Evolutionary conservation across 139 green algal species (phyloP).

Genomic region (Asterochloris sp.): DNA sequence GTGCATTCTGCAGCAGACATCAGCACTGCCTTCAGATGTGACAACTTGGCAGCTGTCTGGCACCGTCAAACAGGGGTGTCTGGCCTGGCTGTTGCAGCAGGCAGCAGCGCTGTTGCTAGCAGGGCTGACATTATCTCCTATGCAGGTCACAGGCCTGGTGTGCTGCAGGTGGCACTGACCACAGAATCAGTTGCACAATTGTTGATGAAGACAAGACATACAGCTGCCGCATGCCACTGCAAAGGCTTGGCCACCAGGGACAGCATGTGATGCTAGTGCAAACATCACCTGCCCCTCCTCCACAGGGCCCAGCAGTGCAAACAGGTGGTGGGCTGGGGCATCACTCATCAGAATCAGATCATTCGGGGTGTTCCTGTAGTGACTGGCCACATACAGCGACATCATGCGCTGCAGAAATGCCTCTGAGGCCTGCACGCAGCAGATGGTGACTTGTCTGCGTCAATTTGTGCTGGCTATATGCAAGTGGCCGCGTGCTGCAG

Average conservation of each 20-base stretch:
- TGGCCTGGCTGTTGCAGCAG: no score
- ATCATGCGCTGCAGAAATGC: constrained; percentile 85
- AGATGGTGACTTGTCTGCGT: neutral
- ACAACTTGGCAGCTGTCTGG: neutral
- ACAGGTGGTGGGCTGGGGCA: constrained; percentile 96
- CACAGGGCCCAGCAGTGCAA: constrained; percentile 90
- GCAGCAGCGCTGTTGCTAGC: neutral
- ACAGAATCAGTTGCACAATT: no score
- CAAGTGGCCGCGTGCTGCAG: no score
- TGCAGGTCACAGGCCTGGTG: neutral
- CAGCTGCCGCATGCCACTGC: no score
- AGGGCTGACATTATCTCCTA: neutral
- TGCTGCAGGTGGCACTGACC: no score
- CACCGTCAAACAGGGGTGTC: neutral
- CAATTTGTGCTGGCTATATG: no score
- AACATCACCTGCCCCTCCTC: constrained; percentile 60
- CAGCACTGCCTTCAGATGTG: neutral
- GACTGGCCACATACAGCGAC: constrained; percentile 88
- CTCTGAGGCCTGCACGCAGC: constrained; percentile 46
- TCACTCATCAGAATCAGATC: constrained; percentile 95
- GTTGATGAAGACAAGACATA: no score
- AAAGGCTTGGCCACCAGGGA: no score
- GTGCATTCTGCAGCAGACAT: constrained; percentile 44
- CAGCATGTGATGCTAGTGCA: neutral
- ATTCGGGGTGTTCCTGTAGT: constrained; percentile 99